phyloP scores from a whole-genome alignment of 75 land plant genomes.

The Selaginella moellendorffii region DNA sequence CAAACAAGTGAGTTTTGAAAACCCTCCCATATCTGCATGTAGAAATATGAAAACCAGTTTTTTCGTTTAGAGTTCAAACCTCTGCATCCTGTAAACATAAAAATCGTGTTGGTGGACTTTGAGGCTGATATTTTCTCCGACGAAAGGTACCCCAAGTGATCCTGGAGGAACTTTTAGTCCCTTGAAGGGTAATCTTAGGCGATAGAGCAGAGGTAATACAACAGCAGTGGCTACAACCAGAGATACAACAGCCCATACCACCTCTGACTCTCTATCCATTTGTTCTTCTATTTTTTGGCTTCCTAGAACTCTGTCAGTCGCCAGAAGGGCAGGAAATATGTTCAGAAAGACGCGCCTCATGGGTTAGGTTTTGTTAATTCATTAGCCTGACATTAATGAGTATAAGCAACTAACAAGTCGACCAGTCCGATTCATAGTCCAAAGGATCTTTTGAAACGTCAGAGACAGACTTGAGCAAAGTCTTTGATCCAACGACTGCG shows the following conservation, averaged over 20 bases:
- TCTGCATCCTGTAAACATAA: background rate
- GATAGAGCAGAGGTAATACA: background rate
- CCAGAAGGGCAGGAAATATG: too few species aligned
- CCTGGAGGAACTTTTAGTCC: background rate
- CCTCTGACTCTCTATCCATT: background rate
- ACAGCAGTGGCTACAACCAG: background rate
- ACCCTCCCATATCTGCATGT: constrained; percentile 55
- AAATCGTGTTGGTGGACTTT: background rate
- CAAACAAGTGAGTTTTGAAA: constrained; percentile 68
- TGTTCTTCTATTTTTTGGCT: too few species aligned
- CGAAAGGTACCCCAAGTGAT: background rate
- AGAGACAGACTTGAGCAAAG: background rate
- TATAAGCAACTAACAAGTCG: constrained; percentile 9
- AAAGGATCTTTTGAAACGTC: background rate
- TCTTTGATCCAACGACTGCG: background rate
- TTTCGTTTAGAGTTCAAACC: background rate
- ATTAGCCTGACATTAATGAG: too few species aligned
- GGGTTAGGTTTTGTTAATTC: too few species aligned
- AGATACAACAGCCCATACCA: background rate
- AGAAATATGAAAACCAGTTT: background rate
- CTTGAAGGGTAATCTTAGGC: background rate
- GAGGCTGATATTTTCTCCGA: background rate
- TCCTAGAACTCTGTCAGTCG: too few species aligned
- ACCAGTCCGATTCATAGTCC: constrained; percentile 15
- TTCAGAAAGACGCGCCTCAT: too few species aligned